Evolutionary conservation across 805 yeast species (phyloP), one percentile per base, ranked within the genome.

Genomic region (Candida schatavii): DNA sequence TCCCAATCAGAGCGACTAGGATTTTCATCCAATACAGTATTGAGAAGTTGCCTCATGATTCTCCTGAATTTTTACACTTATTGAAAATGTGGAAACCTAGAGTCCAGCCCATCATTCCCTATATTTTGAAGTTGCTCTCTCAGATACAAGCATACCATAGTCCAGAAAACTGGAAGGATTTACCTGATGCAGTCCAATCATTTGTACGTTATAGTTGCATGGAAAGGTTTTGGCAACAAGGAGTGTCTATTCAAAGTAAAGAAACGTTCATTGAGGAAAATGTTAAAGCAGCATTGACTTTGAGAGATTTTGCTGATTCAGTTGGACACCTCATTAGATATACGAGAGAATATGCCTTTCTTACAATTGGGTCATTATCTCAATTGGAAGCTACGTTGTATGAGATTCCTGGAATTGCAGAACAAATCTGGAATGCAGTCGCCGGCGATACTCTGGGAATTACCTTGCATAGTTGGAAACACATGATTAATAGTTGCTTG

Each of bases 201-300:
- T 91, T 95, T 69, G 96, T 91, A n/a, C 77, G 78, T 49, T 84
- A 88, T 53, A 84, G 95, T 46, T 85, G 95, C 38, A 81, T 83
- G 58, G 99, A 93, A 66, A 74, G 98, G 54, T 93, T 93, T 61
- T 93, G 99, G 99, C 98, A 95, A 57, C 95, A 89, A 46, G 99
- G 99, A 14, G 95, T 95, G 18, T 87, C 97, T 1, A 85, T 87
- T 44, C 96, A 93, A 63, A 82, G 96, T 2, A 85, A 88, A 54
- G 98, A 93, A 58, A 89, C 93, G 26, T 95, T 93, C 51, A 83
- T 93, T 48, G 96, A 87, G 57, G 98, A 93, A 57, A 89, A 83
- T 54, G 95, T 88, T 44, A 88, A 85, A 57, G 98, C 99, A 0
- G 88, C 93, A 71, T 85, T 85, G 48, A 90, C 99, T 0, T 67